These are phyloP conservation scores for Escovopsis sp. DNA, from an alignment of 2,329 filamentous ascomycete genomes.

Conservation along the genomic window DNA sequence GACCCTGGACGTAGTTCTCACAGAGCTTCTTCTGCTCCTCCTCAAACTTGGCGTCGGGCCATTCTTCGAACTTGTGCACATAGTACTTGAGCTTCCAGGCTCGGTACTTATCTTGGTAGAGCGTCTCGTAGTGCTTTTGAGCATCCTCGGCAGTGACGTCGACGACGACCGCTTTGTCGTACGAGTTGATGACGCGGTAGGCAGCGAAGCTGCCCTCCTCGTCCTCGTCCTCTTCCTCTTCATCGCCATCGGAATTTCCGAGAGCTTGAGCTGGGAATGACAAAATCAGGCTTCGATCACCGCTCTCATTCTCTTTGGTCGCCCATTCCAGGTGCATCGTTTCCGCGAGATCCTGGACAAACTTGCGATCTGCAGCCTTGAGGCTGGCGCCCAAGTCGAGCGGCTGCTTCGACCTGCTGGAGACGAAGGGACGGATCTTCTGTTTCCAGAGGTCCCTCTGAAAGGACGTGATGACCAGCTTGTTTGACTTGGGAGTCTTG, in stretches of 20 bases:
- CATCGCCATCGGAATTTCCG: constrained; percentile 47
- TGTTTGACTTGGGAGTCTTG: constrained; percentile 34
- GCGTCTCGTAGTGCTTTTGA: constrained; percentile 61
- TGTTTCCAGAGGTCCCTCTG: constrained; percentile 74
- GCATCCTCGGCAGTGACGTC: constrained; percentile 69
- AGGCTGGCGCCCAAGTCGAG: constrained; percentile 62
- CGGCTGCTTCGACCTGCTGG: constrained; percentile 46
- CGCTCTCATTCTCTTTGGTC: constrained; percentile 42
- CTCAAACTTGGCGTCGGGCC: constrained; percentile 64
- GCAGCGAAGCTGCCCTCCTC: constrained; percentile 81
- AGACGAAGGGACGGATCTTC: constrained; percentile 69
- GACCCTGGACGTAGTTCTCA: constrained; percentile 92
- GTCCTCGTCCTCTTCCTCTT: constrained; percentile 32
- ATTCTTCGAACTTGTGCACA: constrained; percentile 70
- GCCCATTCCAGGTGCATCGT: constrained; percentile 42
- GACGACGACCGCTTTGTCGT: constrained; percentile 77
- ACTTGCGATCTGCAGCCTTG: constrained; percentile 77
- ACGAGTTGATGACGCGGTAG: constrained; percentile 71
- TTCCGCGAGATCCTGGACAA: constrained; percentile 73
- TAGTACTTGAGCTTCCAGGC: constrained; percentile 96
- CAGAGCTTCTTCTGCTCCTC: constrained; percentile 65
- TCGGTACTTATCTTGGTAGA: constrained; percentile 81
- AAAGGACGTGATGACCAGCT: constrained; percentile 58
- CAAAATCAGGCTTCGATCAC: constrained; percentile 36
- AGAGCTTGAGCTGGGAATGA: constrained; percentile 28